phyloP scores from a whole-genome alignment of 441 rosid species.

The Erodium texanum region DNA sequence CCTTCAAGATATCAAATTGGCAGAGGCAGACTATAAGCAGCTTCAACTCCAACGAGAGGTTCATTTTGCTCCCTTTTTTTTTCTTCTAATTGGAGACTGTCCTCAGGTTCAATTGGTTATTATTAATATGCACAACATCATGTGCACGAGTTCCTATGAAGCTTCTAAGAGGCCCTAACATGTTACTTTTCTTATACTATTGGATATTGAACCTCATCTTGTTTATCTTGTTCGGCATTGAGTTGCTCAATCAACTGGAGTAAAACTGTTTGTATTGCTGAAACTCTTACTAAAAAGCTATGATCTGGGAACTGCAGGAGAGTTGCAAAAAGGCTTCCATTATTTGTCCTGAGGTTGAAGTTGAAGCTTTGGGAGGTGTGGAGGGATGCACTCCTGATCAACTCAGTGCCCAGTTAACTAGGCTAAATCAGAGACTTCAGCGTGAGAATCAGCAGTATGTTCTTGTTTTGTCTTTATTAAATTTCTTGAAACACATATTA shows the following conservation, averaged over 20 bases:
- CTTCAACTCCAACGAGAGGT: conserved; percentile 63
- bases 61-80: conserved; percentile 12
- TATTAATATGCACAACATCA: not conserved
- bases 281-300: conserved; percentile 4
- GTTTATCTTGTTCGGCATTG: not conserved
- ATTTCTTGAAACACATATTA: conserved; percentile 9
- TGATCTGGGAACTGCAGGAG: conserved; percentile 45
- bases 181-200: not conserved
- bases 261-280: conserved; percentile 2
- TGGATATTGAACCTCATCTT: not conserved
- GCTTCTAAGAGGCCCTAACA: not conserved
- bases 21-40: conserved; percentile 48
- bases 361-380: conserved; percentile 65
- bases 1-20: conserved; percentile 52
- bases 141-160: conserved; percentile 1
- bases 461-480: conserved; percentile 12
- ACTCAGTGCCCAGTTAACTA: conserved; percentile 61
- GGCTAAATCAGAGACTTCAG: conserved; percentile 63
- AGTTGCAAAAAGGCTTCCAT: conserved; percentile 78
- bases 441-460: conserved; percentile 67
- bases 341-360: conserved; percentile 87
- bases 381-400: conserved; percentile 82
- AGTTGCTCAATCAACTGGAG: conserved; percentile 1
- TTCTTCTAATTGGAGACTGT: not conserved
- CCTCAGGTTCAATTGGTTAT: not conserved